Percentiles rank a stretch among this genome's conserved stretches.
Evolutionary conservation across 768 basidiomycete species (phyloP).

Genomic region (Trametes punicea): DNA sequence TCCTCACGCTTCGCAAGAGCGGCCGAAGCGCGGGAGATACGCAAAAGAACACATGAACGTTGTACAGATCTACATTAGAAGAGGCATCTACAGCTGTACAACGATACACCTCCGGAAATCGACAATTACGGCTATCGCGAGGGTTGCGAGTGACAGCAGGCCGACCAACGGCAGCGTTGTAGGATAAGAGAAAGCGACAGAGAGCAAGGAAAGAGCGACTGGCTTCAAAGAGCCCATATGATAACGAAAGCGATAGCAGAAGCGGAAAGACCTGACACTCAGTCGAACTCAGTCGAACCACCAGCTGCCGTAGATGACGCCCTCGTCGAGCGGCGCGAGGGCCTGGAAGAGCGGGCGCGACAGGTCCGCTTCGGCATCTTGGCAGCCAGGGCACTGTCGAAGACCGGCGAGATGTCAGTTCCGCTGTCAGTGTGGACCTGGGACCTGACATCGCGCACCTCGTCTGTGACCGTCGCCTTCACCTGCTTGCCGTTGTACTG

Average conservation of each 20-base stretch:
- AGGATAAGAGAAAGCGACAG: constrained; percentile 1
- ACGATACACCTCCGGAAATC: constrained; percentile 11
- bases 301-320: constrained; percentile 65
- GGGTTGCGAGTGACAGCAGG: not conserved
- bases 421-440: not conserved
- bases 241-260: not conserved
- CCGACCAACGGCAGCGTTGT: not conserved
- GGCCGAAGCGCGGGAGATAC: not conserved
- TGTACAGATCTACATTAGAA: constrained; percentile 6
- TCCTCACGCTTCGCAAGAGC: too few relatives aligned
- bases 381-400: constrained; percentile 62
- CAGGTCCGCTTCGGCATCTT: constrained; percentile 62
- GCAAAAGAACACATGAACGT: constrained; percentile 1
- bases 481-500: constrained; percentile 54
- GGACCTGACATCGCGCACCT: constrained; percentile 36
- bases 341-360: constrained; percentile 61
- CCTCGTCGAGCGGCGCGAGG: constrained; percentile 47
- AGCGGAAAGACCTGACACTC: not conserved
- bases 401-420: not conserved
- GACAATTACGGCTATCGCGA: not conserved
- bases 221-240: not conserved
- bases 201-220: not conserved
- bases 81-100: constrained; percentile 8
- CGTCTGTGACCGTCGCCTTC: constrained; percentile 58
- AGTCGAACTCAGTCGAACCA: constrained; percentile 35